phyloP scores from a whole-genome alignment of 768 basidiomycete species.

The Mycena belliarum region DNA sequence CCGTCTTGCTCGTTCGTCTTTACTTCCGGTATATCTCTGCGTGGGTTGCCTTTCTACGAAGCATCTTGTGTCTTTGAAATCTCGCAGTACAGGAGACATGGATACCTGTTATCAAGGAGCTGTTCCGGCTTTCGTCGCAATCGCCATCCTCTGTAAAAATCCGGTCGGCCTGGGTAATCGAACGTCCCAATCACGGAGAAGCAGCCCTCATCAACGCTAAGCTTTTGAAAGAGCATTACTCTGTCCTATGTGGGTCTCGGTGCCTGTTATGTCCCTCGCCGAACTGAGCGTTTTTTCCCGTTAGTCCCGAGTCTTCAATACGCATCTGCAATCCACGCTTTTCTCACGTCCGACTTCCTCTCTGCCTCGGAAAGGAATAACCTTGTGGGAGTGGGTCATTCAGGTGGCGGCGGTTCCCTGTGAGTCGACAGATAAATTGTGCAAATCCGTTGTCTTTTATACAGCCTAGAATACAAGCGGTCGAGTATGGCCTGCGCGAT shows the following conservation, averaged over 20 bases:
- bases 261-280: background rate
- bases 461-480: constrained; percentile 5
- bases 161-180: constrained; percentile 9
- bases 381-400: constrained; percentile 19
- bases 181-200: constrained; percentile 14
- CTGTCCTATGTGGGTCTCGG: constrained; percentile 8
- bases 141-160: background rate
- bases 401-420: constrained; percentile 18
- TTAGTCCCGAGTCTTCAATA: constrained; percentile 16
- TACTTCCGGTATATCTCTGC: constrained; percentile 5
- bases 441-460: background rate
- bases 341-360: constrained; percentile 17
- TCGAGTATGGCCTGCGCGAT: constrained; percentile 4
- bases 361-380: constrained; percentile 8
- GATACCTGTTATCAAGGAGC: constrained; percentile 10
- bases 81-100: constrained; percentile 13
- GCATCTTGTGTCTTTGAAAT: background rate
- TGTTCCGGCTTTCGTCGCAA: constrained; percentile 1
- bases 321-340: constrained; percentile 15
- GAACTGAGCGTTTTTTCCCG: background rate
- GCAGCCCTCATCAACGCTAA: constrained; percentile 6
- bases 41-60: background rate
- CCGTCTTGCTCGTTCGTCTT: constrained; percentile 1
- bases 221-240: constrained; percentile 10
- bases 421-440: background rate